phyloP scores from a whole-genome alignment of 1,284 basidiomycete species.

The Termitomyces sp. region DNA sequence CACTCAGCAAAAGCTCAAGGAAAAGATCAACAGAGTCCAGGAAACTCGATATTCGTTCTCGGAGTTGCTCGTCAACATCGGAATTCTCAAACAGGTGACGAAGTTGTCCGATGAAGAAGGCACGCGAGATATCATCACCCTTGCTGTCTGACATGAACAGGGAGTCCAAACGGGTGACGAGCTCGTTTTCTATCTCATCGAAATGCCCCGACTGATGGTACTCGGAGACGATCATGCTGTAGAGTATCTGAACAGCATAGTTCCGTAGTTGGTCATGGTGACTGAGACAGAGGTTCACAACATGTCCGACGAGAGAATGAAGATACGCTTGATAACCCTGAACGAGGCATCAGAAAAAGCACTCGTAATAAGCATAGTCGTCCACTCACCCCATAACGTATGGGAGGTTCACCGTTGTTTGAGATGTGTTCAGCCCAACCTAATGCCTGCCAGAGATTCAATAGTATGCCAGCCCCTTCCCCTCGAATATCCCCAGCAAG shows the following conservation, averaged over 20 bases:
- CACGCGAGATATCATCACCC: conserved; percentile 84
- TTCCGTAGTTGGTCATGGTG: conserved; percentile 90
- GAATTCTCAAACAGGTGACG: conserved; percentile 83
- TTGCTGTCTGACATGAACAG: conserved; percentile 88
- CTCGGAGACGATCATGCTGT: conserved; percentile 95
- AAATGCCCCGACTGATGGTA: conserved; percentile 79
- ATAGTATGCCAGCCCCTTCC: conserved; percentile 83
- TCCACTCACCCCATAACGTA: conserved; percentile 56
- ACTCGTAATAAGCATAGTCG: neutral
- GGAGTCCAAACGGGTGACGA: conserved; percentile 93
- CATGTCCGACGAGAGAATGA: conserved; percentile 83
- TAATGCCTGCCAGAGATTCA: conserved; percentile 84
- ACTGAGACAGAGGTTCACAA: conserved; percentile 90
- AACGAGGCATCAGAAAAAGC: conserved; percentile 8
- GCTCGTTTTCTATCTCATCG: conserved; percentile 85
- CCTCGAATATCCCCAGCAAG: conserved; percentile 92
- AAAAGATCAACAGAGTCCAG: conserved; percentile 90
- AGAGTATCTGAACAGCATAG: conserved; percentile 89
- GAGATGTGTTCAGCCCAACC: conserved; percentile 66
- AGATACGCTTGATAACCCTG: conserved; percentile 83
- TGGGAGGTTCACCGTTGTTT: conserved; percentile 43
- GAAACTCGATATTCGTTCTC: conserved; percentile 76
- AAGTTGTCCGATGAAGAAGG: conserved; percentile 93
- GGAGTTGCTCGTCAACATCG: conserved; percentile 74
- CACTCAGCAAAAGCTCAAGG: conserved; percentile 87